phyloP scores from a whole-genome alignment of 306 rosid species.

The Cicer judaicum region DNA sequence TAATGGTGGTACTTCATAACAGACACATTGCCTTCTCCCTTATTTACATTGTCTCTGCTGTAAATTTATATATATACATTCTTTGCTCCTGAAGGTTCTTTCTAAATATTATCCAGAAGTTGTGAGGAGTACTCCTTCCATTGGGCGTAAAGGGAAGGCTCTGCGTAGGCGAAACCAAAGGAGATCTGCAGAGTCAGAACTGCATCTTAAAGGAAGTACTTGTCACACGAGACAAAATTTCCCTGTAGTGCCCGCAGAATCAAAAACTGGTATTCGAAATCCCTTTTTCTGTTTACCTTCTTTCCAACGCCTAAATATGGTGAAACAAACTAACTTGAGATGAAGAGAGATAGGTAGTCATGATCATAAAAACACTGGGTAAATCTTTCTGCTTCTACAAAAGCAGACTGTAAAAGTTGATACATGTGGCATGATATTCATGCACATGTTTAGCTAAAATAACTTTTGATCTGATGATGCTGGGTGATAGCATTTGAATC shows the following conservation, averaged over 20 bases:
- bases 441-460: conserved; percentile 30
- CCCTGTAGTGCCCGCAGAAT: conserved; percentile 36
- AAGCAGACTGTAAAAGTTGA: conserved; percentile 28
- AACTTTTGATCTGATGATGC: conserved; percentile 27
- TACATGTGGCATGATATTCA: conserved; percentile 8
- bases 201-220: conserved; percentile 48
- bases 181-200: conserved; percentile 47
- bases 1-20: conserved; percentile 17
- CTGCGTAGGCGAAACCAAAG: conserved; percentile 72
- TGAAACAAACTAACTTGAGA: conserved; percentile 21
- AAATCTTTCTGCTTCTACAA: conserved; percentile 9
- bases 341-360: conserved; percentile 2
- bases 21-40: conserved; percentile 3
- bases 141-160: conserved; percentile 98
- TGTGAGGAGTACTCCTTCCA: conserved; percentile 61
- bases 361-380: conserved; percentile 21
- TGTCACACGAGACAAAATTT: conserved; percentile 35
- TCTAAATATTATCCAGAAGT: conserved; percentile 71
- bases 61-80: conserved; percentile 12
- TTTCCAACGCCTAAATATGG: conserved; percentile 8
- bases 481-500: conserved; percentile 20
- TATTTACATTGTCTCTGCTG: conserved; percentile 12
- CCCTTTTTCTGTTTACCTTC: conserved; percentile 26
- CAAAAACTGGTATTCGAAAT: conserved; percentile 55
- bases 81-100: conserved; percentile 66